A percentile compares a stretch with the other conserved stretches of the same genome.
These are phyloP conservation scores for Maudiozyma bulderi DNA, from an alignment of 805 yeast species.

Conservation along the genomic window DNA sequence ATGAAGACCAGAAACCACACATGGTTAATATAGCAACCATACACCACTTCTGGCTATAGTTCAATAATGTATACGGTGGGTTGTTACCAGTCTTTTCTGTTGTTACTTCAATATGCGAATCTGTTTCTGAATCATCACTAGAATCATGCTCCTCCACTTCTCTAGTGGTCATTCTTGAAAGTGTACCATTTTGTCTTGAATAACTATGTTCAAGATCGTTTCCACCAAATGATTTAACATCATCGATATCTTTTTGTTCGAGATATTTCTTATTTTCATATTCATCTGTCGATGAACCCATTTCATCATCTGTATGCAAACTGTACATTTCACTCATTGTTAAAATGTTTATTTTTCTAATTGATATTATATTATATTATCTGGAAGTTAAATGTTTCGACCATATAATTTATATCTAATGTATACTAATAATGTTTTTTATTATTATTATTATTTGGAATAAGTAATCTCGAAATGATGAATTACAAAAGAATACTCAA, in stretches of 20 bases:
- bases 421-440: too few relatives aligned
- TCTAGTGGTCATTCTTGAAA: slow-evolving; percentile 16
- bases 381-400: not conserved
- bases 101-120: not conserved
- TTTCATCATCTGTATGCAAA: slow-evolving; percentile 7
- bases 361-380: not conserved
- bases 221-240: not conserved
- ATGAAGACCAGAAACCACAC: slow-evolving; percentile 54
- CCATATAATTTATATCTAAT: too few relatives aligned
- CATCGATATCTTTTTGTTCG: not conserved
- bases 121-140: slow-evolving; percentile 3
- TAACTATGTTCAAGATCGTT: not conserved
- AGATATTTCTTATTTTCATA: slow-evolving; percentile 1
- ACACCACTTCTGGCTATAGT: slow-evolving; percentile 21
- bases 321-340: slow-evolving; percentile 4
- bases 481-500: too few relatives aligned
- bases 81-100: not conserved
- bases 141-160: slow-evolving; percentile 9
- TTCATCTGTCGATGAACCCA: not conserved
- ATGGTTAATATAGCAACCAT: slow-evolving; percentile 25
- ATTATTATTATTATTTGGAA: too few relatives aligned
- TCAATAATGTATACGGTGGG: slow-evolving; percentile 20
- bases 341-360: not conserved
- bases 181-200: slow-evolving; percentile 7
- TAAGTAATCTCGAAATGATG: too few relatives aligned